Base-by-base conservation (phyloP, 2,329 filamentous ascomycete genomes). In the Chrysoporthe cubensis region DNA sequence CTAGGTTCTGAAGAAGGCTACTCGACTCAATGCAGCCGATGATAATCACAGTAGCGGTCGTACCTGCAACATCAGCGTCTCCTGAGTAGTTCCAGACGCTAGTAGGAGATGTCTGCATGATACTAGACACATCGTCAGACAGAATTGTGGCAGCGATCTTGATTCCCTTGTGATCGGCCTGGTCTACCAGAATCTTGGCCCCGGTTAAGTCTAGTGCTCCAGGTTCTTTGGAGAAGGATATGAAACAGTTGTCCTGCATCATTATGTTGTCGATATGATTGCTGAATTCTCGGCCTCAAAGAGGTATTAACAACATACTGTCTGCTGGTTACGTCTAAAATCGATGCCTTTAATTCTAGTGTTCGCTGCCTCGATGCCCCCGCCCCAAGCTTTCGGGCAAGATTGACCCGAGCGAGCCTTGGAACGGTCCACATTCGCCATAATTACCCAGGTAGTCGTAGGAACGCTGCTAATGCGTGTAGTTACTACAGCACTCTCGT, bases 1-100 rank as follows among this genome's bases (percentile, higher is more conserved):
- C 75, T 40, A 88, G 73, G 2, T 73, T 72, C 64, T 84, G 81
- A 56, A 88, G 81, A n/a, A 85, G 72, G 6, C 77, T 79, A 32
- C 64, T 69, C 0, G 83, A 85, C 64, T 83, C 82, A 66, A 85
- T 77, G 0, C 84, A 86, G 9, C 84, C 85, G 14, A 82, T 81
- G 65, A 88, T 83, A 67, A 88, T 84, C 2, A 79, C 79, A 64
- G 88, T 83, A 67, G 88, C 84, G 2, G 79, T 79, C 1, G 76
- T 76, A 1, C 74, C 78, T 44, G 42, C 26, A 32, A 18, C 34
- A 14, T 60, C 52, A 37, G 64, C 64, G 8, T 2, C 18, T 13
- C 59, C 26, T 8, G 5, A 18, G 6, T 61, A 42, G 11, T 34
- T 48, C 34, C 18, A n/a, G 13, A 69, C 8, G 13, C n/a, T 32